Base-by-base conservation (phyloP, 306 rosid genomes). In the Bauhinia variegata region DNA sequence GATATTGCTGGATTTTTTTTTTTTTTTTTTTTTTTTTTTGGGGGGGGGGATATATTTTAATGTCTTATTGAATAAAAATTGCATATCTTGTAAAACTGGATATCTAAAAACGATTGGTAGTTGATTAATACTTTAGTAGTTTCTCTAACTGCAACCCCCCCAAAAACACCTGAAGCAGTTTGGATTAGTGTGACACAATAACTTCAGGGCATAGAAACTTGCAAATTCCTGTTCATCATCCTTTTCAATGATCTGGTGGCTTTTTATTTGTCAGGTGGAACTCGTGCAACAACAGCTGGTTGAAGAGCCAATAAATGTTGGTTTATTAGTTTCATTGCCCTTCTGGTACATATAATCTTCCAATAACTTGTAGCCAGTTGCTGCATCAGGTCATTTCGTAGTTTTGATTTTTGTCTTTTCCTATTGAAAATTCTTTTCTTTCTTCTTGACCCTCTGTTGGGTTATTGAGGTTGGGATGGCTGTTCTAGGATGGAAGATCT, bases 281-380 rank as follows among this genome's bases (percentile, higher is more conserved):
- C 80, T 71, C 84, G 79, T 39, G 78, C 81, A 17, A 72, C 81
- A 41, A 77, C 63, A 39, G 79, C 87, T 39, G 82, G 83, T 54
- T 87, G 84, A 90, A 79, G 76, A 51, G 52, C 65, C 23, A 62
- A 53, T 54, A 52, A 43, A 42, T 48, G 48, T 47, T 58, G 46
- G 32, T 37, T 58, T 48, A 43, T 47, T 58, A 41, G 32, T 37
- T 58, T 51, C 46, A 16, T 77, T 57, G 42, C 72, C 55, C 70
- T 57, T 61, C 60, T 64, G 84, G 83, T 80, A 69, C 62, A 73
- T 78, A 61, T 34, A 43, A 56, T 71, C 71, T 63, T 78, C 71
- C 70, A 85, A 81, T 82, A 83, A 85, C 68, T 74, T 33, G 75
- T 71, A 68, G 67, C 61, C 41, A 64, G 77, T 76, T 76, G 87